Evolutionary conservation across 176 grass and related monocot species (phyloP).

Genomic region (Pontederia crassipes): DNA sequence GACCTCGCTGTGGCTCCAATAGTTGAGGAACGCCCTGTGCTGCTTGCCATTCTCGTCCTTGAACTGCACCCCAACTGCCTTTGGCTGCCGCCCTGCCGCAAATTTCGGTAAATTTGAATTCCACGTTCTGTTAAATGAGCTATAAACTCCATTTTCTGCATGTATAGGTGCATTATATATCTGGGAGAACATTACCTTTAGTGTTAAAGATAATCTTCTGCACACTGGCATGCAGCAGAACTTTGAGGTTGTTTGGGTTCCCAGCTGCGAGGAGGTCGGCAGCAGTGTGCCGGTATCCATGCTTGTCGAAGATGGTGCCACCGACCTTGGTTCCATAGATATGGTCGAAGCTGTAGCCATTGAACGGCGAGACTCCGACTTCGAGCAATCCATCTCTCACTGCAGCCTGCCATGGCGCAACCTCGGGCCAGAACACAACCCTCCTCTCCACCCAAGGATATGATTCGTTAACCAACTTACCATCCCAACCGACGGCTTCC

Average conservation of each 20-base stretch:
- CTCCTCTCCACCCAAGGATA: slow-evolving; percentile 68
- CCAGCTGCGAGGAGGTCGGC: slow-evolving; percentile 70
- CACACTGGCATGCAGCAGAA: slow-evolving; percentile 63
- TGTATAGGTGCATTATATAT: no score
- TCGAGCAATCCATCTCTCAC: slow-evolving; percentile 51
- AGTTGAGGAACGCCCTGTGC: slow-evolving; percentile 42
- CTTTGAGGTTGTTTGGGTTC: slow-evolving; percentile 42
- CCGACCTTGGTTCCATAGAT: slow-evolving; percentile 74
- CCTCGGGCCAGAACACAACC: slow-evolving; percentile 68
- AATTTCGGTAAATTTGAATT: slow-evolving; percentile 13
- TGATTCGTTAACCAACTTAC: slow-evolving; percentile 60
- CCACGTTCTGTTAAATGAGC: not conserved
- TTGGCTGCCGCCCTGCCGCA: slow-evolving; percentile 31
- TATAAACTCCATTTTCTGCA: no score
- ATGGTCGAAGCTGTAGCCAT: slow-evolving; percentile 76
- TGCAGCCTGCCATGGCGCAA: slow-evolving; percentile 68
- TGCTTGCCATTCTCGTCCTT: slow-evolving; percentile 47
- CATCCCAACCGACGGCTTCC: slow-evolving; percentile 53
- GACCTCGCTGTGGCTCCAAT: slow-evolving; percentile 34
- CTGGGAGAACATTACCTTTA: slow-evolving; percentile 20
- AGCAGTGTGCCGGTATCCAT: slow-evolving; percentile 68
- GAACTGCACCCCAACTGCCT: slow-evolving; percentile 54
- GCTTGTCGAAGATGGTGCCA: slow-evolving; percentile 64
- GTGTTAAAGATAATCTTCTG: slow-evolving; percentile 50
- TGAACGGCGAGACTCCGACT: slow-evolving; percentile 69